Evolutionary conservation across 192 early-diverging fungal genomes (phyloP).

Genomic region (Obelidium mucronatum): DNA sequence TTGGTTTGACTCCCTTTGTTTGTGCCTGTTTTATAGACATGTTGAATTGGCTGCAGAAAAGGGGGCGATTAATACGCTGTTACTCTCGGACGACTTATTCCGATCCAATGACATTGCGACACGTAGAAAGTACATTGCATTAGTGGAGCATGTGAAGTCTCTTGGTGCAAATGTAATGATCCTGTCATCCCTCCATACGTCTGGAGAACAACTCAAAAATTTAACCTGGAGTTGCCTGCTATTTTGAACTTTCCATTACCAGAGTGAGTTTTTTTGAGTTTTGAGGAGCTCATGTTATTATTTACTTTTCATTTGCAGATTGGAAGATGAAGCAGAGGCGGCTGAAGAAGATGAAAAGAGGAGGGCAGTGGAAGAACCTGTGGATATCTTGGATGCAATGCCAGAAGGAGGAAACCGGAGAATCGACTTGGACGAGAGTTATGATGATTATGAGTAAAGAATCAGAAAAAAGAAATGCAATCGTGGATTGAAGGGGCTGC

Average conservation of each 20-base stretch:
- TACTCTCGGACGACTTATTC: constrained; percentile 95
- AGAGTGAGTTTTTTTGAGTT: constrained; percentile 46
- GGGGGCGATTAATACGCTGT: constrained; percentile 85
- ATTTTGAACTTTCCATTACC: constrained; percentile 92
- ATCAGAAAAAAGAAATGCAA: constrained; percentile 71
- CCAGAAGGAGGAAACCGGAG: constrained; percentile 23
- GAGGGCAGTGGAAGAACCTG: neutral
- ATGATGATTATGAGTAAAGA: constrained; percentile 67
- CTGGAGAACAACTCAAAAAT: constrained; percentile 95
- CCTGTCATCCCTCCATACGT: constrained; percentile 93
- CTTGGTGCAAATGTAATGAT: constrained; percentile 82
- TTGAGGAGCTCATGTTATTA: neutral
- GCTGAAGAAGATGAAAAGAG: constrained; percentile 22
- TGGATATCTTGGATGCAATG: constrained; percentile 30
- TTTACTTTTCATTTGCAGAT: constrained; percentile 4
- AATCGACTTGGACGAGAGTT: constrained; percentile 56
- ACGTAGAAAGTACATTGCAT: constrained; percentile 81
- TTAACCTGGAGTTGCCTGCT: constrained; percentile 94
- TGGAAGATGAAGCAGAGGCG: constrained; percentile 34
- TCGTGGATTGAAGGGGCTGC: no score
- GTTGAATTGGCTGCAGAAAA: constrained; percentile 84
- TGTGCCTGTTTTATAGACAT: constrained; percentile 55
- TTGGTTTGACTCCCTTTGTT: neutral
- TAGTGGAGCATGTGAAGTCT: constrained; percentile 84
- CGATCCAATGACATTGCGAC: constrained; percentile 85